These are phyloP conservation scores for Biscogniauxia mediterranea DNA, from an alignment of 2,329 filamentous ascomycete species.

Conservation along the genomic window DNA sequence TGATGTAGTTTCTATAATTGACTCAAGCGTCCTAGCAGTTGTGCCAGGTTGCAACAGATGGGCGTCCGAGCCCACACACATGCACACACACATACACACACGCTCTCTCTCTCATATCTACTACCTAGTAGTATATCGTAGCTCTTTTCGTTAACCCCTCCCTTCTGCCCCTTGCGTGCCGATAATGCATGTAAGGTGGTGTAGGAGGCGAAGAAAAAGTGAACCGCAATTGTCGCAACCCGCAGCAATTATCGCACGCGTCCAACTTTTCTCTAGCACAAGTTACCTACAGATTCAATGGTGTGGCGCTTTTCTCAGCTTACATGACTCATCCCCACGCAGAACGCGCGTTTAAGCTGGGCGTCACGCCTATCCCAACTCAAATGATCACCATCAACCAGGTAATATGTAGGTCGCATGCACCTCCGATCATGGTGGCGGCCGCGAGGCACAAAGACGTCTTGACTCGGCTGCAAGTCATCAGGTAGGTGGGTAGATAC, in stretches of 20 bases:
- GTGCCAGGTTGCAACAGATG: slow-evolving; percentile 11
- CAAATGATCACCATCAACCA: no score
- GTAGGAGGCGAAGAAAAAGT: neutral
- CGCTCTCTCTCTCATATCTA: neutral
- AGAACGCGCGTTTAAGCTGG: neutral
- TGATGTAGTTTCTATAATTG: slow-evolving; percentile 13
- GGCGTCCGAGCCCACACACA: slow-evolving; percentile 16
- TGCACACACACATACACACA: slow-evolving; percentile 6
- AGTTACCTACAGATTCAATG: neutral
- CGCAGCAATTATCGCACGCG: neutral
- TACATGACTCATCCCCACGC: neutral
- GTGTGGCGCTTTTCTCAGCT: neutral
- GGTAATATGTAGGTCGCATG: no score
- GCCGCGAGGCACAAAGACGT: neutral
- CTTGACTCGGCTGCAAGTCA: neutral
- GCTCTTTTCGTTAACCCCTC: slow-evolving; percentile 9
- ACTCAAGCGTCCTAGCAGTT: slow-evolving; percentile 4
- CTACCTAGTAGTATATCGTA: slow-evolving; percentile 1
- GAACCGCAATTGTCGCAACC: neutral
- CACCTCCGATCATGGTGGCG: neutral
- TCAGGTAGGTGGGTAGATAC: neutral
- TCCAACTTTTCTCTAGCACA: neutral
- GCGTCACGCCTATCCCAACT: no score
- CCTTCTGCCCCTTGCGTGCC: slow-evolving; percentile 19
- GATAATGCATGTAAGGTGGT: slow-evolving; percentile 17